Evolutionary conservation across 129 eudicot genomes (phyloP), one percentile per base, ranked within the genome.

Genomic region (Sambucus nigra): DNA sequence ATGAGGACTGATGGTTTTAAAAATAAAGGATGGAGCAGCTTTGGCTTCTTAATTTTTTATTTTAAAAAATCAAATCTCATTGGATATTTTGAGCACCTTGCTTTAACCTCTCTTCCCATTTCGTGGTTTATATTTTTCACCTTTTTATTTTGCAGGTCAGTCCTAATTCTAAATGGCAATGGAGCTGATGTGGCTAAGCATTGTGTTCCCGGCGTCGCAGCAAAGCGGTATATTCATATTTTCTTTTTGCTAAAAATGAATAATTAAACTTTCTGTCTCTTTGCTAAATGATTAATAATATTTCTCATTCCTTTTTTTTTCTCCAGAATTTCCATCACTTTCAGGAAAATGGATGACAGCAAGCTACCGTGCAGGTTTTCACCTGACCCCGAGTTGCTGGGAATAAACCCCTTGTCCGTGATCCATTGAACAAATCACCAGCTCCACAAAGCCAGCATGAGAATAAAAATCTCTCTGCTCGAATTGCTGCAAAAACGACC

Each of bases 111-210:
- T n/a, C n/a, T n/a, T n/a, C n/a, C n/a, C n/a, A n/a, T n/a, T n/a
- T n/a, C n/a, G n/a, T 29, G 35, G 35, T 40, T 40, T 40, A 1
- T 23, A 5, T 7, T 41, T 2, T 25, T 42, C 4, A 33, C 47
- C 47, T 42, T 19, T 64, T 10, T 19, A 19, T 67, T 23, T 9
- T 73, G 69, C 70, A 83, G 94, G 25, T 83, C 87, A 7, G 94
- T 83, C 67, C 83, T 83, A 19, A 68, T 83, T 50, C 69, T 83
- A 38, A 79, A 79, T 32, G 87, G 84, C n/a, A 79, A 83, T 14
- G 84, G 84, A 45, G 87, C 94, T 27, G 94, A 83, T 59, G 64
- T 79, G 12, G 94, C 94, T 24, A 83, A 83, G 64, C 94, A 83
- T 69, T 79, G 87, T 32, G 69, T 79, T 15, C 94, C 87, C 14